Evolutionary conservation across 495 filamentous ascomycete species (phyloP).

Genomic region (Tuber melanosporum): DNA sequence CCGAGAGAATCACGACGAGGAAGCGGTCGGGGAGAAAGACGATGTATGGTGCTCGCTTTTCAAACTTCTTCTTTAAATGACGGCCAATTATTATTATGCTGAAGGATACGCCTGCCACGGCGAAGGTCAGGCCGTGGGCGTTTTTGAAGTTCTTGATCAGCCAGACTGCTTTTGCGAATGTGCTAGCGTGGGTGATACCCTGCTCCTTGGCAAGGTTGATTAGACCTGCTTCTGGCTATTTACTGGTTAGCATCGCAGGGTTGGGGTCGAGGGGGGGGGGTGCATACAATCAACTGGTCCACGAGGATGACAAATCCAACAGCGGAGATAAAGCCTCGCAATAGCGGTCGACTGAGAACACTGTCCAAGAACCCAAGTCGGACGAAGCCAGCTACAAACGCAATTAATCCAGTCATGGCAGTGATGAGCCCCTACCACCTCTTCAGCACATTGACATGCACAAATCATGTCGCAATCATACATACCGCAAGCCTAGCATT

Average conservation of each 20-base stretch:
- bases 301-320: slow-evolving; percentile 94
- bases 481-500: slow-evolving; percentile 64
- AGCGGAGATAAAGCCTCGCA: slow-evolving; percentile 91
- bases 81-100: slow-evolving; percentile 74
- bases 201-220: slow-evolving; percentile 52
- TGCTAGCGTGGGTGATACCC: slow-evolving; percentile 70
- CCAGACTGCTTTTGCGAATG: slow-evolving; percentile 75
- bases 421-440: slow-evolving; percentile 62
- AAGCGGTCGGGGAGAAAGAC: slow-evolving; percentile 92
- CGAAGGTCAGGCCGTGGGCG: slow-evolving; percentile 65
- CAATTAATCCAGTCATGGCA: slow-evolving; percentile 76
- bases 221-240: slow-evolving; percentile 70
- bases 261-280: neutral
- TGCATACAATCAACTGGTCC: slow-evolving; percentile 66
- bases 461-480: neutral
- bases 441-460: neutral
- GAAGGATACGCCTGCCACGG: slow-evolving; percentile 73
- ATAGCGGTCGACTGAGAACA: slow-evolving; percentile 83
- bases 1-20: slow-evolving; percentile 78
- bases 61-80: slow-evolving; percentile 71
- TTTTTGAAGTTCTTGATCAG: slow-evolving; percentile 58
- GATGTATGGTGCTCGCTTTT: slow-evolving; percentile 71
- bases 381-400: slow-evolving; percentile 72
- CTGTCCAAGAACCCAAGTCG: slow-evolving; percentile 92
- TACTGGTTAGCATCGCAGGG: slow-evolving; percentile 6